Conservation (phyloP, 805 yeast species). For the Candida nemodendra region DNA sequence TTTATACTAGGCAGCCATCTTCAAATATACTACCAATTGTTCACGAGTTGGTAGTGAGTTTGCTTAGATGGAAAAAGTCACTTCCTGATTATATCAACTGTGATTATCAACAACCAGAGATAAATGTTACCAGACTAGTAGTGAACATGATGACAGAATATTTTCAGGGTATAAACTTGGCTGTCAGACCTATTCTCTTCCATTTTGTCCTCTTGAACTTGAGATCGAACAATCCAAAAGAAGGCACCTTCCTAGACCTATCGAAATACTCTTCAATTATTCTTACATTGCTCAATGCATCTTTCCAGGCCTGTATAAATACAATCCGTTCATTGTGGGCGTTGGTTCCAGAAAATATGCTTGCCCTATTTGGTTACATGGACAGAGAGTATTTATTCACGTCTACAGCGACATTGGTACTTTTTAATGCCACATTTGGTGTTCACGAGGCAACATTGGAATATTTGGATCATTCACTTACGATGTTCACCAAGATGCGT, state of each 20-base stretch:
- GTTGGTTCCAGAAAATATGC: slow-evolving; percentile 71
- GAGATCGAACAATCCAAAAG: slow-evolving; percentile 33
- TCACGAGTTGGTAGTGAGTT: slow-evolving; percentile 63
- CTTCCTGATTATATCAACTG: slow-evolving; percentile 65
- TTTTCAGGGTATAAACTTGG: slow-evolving; percentile 77
- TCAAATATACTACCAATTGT: slow-evolving; percentile 74
- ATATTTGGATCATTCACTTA: slow-evolving; percentile 70
- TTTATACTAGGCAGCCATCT: slow-evolving; percentile 74
- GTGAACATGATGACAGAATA: slow-evolving; percentile 81
- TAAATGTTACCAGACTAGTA: slow-evolving; percentile 61
- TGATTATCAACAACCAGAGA: slow-evolving; percentile 53
- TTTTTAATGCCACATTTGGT: slow-evolving; percentile 79
- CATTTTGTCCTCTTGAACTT: slow-evolving; percentile 72
- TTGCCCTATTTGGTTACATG: slow-evolving; percentile 86
- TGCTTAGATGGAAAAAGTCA: slow-evolving; percentile 64
- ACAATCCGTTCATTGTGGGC: slow-evolving; percentile 75
- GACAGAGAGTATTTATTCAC: slow-evolving; percentile 80
- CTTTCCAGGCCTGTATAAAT: slow-evolving; percentile 78
- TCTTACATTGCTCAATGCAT: slow-evolving; percentile 67
- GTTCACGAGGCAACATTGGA: slow-evolving; percentile 72
- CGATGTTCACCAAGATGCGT: slow-evolving; percentile 71
- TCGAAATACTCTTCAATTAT: slow-evolving; percentile 67
- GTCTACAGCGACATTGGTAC: slow-evolving; percentile 67
- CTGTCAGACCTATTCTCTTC: slow-evolving; percentile 72
- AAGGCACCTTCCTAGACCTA: slow-evolving; percentile 54